Evolutionary conservation across 192 early-diverging fungal genomes (phyloP), one percentile per base, ranked within the genome.

Genomic region (Piromyces finnis): DNA sequence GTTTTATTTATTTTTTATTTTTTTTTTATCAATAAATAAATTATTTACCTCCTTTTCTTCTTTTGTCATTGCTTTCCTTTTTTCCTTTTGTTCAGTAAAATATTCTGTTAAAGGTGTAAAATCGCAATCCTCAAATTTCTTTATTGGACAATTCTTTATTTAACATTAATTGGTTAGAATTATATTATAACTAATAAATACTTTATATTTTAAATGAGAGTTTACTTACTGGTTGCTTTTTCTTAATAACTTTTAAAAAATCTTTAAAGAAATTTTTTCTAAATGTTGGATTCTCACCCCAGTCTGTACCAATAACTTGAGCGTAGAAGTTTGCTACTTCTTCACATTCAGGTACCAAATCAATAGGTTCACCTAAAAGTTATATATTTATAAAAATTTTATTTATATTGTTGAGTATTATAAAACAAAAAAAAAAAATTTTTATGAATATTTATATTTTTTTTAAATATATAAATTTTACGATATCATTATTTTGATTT

Each of bases 251-350:
- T 30, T 85, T 88, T 79, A 87, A 85, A 85, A 94, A 99, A 83
- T 99, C 97, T 26, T 81, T 83, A 83, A 99, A 99, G 82, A 99
- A 99, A 89, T 99, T 99, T 79, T 89, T 87, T 81, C 90, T 89
- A 83, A 99, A 99, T 26, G 87, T 90, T 29, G 89, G 88, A 83
- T 98, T 98, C 80, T 91, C 87, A 7, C 86, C 95, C 30, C 93
- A 90, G 39, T 97, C 95, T 0, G 95, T 95, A 28, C 90, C 94
- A 12, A 99, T 80, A 29, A 97, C 79, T 18, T 89, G 93, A 29
- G 95, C 97, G 89, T 92, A 99, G 84, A 98, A 99, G 17, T 89
- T 93, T 2, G 97, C 97, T 0, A 99, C 94, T 81, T 99, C 97
- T 84, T 99, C 97, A 5, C 93, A 92, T 32, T 92, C 91, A 1